phyloP scores from a whole-genome alignment of 371 early-diverging fungal genomes.

The Blastocladiella emersonii region DNA sequence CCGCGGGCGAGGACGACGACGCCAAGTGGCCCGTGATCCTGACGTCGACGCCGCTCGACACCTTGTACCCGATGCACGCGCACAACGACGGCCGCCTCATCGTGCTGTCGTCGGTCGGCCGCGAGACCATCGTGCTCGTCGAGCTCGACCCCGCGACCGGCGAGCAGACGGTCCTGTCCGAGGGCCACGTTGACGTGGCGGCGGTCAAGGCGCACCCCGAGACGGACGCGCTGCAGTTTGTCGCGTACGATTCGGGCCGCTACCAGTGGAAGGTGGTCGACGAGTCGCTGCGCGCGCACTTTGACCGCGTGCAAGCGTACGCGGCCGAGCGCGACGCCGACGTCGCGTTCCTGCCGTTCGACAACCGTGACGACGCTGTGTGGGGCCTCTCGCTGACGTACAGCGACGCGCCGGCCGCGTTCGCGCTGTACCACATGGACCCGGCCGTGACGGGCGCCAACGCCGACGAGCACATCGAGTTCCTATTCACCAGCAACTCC shows the following conservation, averaged over 20 bases:
- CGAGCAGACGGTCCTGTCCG: neutral
- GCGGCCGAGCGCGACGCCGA: neutral
- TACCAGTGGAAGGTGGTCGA: neutral
- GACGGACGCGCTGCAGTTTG: neutral
- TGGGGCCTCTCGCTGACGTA: neutral
- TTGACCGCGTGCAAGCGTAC: neutral
- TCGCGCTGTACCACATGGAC: neutral
- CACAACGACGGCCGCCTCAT: neutral
- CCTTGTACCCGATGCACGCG: neutral
- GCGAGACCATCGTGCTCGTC: neutral
- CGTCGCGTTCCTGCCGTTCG: neutral
- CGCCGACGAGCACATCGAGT: neutral
- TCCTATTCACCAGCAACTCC: slow-evolving; percentile 10
- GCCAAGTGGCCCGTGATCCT: neutral
- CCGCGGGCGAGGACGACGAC: neutral
- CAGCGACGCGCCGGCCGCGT: neutral
- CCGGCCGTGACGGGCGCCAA: neutral
- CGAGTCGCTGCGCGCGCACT: neutral
- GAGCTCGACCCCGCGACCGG: neutral
- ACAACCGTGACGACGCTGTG: neutral
- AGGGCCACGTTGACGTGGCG: neutral
- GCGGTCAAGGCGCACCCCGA: neutral
- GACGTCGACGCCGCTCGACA: neutral
- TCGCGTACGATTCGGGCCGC: neutral
- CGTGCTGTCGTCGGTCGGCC: neutral